Conservation (phyloP, 192 early-diverging fungal species). For the Chytriomyces hyalinus region DNA sequence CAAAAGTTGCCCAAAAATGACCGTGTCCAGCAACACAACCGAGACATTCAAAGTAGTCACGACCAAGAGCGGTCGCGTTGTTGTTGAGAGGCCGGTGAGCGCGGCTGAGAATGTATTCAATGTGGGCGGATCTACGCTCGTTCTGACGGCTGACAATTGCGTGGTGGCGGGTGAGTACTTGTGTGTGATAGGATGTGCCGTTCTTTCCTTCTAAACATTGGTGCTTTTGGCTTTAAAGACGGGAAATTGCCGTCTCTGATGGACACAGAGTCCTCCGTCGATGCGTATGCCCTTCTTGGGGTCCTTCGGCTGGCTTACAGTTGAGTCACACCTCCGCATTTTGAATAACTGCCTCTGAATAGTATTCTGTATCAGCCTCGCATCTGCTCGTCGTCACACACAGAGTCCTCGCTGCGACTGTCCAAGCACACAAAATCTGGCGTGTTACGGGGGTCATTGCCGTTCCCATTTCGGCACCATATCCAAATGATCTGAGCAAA, state of each 20-base stretch:
- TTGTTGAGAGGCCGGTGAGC: conserved; percentile 6
- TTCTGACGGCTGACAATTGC: no score
- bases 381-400: conserved; percentile 56
- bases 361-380: conserved; percentile 35
- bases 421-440: conserved; percentile 65
- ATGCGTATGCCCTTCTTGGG: no score
- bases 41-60: conserved; percentile 10
- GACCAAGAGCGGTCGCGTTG: conserved; percentile 15
- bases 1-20: no score
- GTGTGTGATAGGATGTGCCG: no score
- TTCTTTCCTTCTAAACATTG: no score
- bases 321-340: no score
- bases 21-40: neutral
- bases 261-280: no score
- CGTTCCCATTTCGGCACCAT: conserved; percentile 41
- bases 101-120: neutral
- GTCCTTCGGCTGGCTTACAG: no score
- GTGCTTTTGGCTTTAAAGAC: no score
- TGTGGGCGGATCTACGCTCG: neutral
- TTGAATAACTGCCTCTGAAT: neutral
- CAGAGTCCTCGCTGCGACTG: conserved; percentile 51
- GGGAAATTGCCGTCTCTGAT: no score
- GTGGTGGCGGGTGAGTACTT: no score
- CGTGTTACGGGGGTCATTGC: conserved; percentile 42
- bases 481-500: neutral